Evolutionary conservation across 1,284 basidiomycete genomes (phyloP).

Genomic region (Naganishia albida): DNA sequence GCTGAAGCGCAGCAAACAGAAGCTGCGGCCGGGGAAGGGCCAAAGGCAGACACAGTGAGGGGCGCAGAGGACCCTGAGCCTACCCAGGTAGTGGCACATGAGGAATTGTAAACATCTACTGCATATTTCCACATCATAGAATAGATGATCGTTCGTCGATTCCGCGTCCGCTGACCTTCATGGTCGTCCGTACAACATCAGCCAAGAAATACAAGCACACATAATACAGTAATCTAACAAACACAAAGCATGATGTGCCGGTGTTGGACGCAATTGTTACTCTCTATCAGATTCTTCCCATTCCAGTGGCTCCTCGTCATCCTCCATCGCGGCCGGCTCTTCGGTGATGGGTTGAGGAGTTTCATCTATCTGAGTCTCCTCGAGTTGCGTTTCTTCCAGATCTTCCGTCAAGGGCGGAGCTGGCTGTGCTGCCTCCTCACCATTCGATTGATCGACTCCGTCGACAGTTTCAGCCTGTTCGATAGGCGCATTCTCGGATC

Average conservation of each 20-base stretch:
- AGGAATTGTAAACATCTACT: slow-evolving; percentile 21
- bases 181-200: neutral
- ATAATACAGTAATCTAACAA: neutral
- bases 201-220: neutral
- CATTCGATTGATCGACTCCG: neutral
- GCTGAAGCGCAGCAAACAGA: slow-evolving; percentile 11
- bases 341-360: slow-evolving; percentile 15
- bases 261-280: no score
- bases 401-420: slow-evolving; percentile 26
- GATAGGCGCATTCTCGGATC: slow-evolving; percentile 2
- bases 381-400: slow-evolving; percentile 37
- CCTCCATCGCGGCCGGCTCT: slow-evolving; percentile 20
- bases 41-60: slow-evolving; percentile 10
- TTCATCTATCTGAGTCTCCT: slow-evolving; percentile 31
- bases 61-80: slow-evolving; percentile 24
- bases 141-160: neutral
- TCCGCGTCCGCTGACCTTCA: no score
- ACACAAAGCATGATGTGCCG: no score
- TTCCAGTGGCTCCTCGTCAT: slow-evolving; percentile 32
- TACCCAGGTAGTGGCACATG: slow-evolving; percentile 14
- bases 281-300: slow-evolving; percentile 33
- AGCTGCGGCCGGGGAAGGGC: slow-evolving; percentile 2
- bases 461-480: neutral
- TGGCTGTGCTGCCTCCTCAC: neutral
- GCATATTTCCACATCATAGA: slow-evolving; percentile 2